These are phyloP conservation scores for Dryadomyces quercus-mongolicae DNA, from an alignment of 2,329 filamentous ascomycete genomes.

Conservation along the genomic window DNA sequence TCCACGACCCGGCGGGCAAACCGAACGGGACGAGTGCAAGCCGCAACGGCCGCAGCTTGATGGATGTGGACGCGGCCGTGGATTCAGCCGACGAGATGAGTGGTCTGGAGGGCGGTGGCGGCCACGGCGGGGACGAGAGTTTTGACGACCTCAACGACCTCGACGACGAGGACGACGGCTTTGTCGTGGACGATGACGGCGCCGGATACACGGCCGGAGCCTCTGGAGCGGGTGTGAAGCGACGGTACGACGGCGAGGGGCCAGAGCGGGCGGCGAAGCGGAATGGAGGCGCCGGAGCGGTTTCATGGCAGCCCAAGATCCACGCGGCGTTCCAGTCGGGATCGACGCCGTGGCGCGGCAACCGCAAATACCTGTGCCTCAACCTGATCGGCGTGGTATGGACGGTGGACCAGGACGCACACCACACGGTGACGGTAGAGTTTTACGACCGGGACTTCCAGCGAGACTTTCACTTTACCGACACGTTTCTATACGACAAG, in stretches of 20 bases:
- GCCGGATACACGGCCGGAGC: constrained; percentile 63
- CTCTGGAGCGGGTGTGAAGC: too few species aligned
- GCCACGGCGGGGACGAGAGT: constrained; percentile 2
- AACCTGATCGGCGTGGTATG: constrained; percentile 92
- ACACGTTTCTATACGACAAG: constrained; percentile 92
- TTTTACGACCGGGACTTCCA: constrained; percentile 93
- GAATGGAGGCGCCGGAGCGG: constrained; percentile 1
- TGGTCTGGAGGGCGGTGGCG: constrained; percentile 32
- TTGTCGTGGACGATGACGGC: constrained; percentile 90
- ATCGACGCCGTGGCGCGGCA: constrained; percentile 90
- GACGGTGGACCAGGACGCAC: constrained; percentile 90
- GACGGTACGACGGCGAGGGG: constrained; percentile 36
- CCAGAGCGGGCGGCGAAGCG: constrained; percentile 34
- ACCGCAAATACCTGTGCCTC: constrained; percentile 83
- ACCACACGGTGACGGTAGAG: constrained; percentile 89
- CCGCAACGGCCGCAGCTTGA: neutral
- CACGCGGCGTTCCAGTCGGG: constrained; percentile 88
- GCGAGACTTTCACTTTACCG: constrained; percentile 93
- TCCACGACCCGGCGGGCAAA: constrained; percentile 66
- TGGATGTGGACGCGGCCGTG: constrained; percentile 2
- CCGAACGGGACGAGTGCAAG: constrained; percentile 12
- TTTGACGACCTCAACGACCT: constrained; percentile 54
- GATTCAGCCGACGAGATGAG: constrained; percentile 23
- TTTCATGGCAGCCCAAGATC: constrained; percentile 45
- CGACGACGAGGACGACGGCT: constrained; percentile 57